A percentile compares a stretch with the other conserved stretches of the same genome.
phyloP scores from a whole-genome alignment of 2,329 filamentous ascomycete genomes.

The Alternaria viburni region DNA sequence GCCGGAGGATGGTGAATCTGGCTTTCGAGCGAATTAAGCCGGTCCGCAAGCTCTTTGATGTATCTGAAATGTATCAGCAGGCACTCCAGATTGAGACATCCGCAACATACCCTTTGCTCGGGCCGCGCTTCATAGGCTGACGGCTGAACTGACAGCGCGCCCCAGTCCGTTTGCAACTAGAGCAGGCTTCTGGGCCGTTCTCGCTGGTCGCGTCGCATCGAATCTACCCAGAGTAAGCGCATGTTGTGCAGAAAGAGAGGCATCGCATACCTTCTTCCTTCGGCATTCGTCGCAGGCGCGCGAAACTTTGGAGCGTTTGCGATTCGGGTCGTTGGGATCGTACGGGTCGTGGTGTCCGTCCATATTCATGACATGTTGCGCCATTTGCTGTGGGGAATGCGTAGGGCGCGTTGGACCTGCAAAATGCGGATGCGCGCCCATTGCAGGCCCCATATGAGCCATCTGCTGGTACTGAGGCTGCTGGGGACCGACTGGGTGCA shows the following conservation, averaged over 20 bases:
- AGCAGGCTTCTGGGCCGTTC: constrained; percentile 49
- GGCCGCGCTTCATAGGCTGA: constrained; percentile 51
- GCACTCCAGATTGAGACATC: too few relatives aligned
- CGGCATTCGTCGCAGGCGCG: constrained; percentile 52
- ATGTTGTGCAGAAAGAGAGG: not conserved
- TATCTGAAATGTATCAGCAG: constrained; percentile 37
- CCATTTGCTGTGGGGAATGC: constrained; percentile 50
- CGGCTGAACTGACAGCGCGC: constrained; percentile 50
- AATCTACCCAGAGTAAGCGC: constrained; percentile 39
- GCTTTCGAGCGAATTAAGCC: constrained; percentile 47
- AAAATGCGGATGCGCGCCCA: constrained; percentile 44
- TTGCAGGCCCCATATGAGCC: constrained; percentile 33
- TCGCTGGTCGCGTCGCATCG: constrained; percentile 50
- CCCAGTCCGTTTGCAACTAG: constrained; percentile 49
- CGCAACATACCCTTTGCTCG: constrained; percentile 47
- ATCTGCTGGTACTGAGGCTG: constrained; percentile 38
- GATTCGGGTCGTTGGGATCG: constrained; percentile 44
- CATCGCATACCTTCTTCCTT: constrained; percentile 47
- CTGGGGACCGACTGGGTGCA: constrained; percentile 34
- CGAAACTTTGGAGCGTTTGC: constrained; percentile 51
- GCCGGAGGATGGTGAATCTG: constrained; percentile 43
- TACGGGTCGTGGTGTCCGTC: constrained; percentile 44
- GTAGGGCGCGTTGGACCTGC: constrained; percentile 44
- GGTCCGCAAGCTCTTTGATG: constrained; percentile 50
- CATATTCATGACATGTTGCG: constrained; percentile 47